phyloP scores from a whole-genome alignment of 108 stramenopile genomes.

The Epithemia pelagica region DNA sequence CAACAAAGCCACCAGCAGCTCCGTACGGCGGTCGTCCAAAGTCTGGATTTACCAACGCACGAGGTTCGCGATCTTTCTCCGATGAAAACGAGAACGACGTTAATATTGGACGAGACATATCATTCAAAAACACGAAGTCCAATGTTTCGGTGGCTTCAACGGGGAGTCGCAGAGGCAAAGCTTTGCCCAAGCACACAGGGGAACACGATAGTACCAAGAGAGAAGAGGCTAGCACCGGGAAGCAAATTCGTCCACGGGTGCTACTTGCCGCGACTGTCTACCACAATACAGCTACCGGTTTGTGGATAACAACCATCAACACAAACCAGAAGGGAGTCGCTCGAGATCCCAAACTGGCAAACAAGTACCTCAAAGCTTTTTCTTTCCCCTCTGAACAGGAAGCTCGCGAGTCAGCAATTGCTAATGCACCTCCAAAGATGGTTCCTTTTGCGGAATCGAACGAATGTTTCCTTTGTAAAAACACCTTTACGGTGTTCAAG shows the following conservation, averaged over 20 bases:
- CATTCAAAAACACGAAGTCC: constrained; percentile 27
- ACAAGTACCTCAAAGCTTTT: constrained; percentile 62
- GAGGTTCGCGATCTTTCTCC: neutral
- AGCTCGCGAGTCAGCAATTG: constrained; percentile 83
- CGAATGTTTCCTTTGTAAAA: constrained; percentile 59
- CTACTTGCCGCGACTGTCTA: constrained; percentile 72
- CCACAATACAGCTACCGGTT: constrained; percentile 67
- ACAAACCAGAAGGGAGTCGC: constrained; percentile 52
- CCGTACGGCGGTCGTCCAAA: neutral
- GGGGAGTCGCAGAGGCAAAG: constrained; percentile 22
- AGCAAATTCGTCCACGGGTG: constrained; percentile 48
- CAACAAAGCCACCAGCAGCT: neutral
- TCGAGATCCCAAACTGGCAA: constrained; percentile 33
- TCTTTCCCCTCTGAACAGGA: constrained; percentile 67
- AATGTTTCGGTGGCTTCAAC: constrained; percentile 3
- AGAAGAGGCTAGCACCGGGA: neutral
- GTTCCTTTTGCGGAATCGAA: constrained; percentile 43
- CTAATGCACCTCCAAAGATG: constrained; percentile 80
- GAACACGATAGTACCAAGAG: constrained; percentile 14
- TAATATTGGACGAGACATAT: constrained; percentile 42
- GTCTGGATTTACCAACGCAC: neutral
- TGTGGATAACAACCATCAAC: constrained; percentile 84
- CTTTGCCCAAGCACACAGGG: constrained; percentile 35
- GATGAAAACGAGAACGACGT: constrained; percentile 12
- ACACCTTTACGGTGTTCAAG: constrained; percentile 61